Evolutionary conservation across 139 green algal species (phyloP), one percentile per base, ranked within the genome.

Genomic region (Micractinium conductrix): DNA sequence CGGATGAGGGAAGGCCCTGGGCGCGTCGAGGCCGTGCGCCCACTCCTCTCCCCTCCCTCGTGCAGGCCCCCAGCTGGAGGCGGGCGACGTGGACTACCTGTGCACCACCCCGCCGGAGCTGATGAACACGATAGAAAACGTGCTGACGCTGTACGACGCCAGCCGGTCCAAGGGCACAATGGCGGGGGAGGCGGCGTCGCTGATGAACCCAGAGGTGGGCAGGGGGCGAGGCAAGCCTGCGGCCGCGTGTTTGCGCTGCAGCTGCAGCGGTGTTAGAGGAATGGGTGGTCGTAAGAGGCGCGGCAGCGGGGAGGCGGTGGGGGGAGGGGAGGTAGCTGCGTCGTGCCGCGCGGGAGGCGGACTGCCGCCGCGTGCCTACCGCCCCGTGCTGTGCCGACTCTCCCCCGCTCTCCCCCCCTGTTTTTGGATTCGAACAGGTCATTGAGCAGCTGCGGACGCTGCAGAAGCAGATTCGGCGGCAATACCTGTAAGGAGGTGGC

Each of bases 201-300:
- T 96, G 22, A 96, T 97, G 94, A 86, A 91, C 58, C 94, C 94
- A 38, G 86, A 92, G 78, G 89, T 95, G 17, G 0, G 71, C n/a
- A n/a, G n/a, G n/a, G n/a, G n/a, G n/a, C n/a, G n/a, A n/a, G n/a
- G n/a, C n/a, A n/a, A n/a, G n/a, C n/a, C n/a, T n/a, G n/a, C n/a
- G n/a, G n/a, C n/a, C n/a, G n/a, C n/a, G n/a, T n/a, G n/a, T n/a
- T n/a, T n/a, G n/a, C n/a, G n/a, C n/a, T n/a, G n/a, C n/a, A n/a
- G n/a, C n/a, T n/a, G n/a, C n/a, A n/a, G n/a, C n/a, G n/a, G n/a
- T n/a, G n/a, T n/a, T n/a, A n/a, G n/a, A n/a, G n/a, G n/a, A n/a
- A n/a, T n/a, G n/a, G n/a, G n/a, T n/a, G n/a, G n/a, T n/a, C n/a
- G n/a, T n/a, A n/a, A n/a, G n/a, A n/a, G n/a, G n/a, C n/a, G n/a